phyloP scores from a whole-genome alignment of 2,329 filamentous ascomycete species.

The Bisporella sp. region DNA sequence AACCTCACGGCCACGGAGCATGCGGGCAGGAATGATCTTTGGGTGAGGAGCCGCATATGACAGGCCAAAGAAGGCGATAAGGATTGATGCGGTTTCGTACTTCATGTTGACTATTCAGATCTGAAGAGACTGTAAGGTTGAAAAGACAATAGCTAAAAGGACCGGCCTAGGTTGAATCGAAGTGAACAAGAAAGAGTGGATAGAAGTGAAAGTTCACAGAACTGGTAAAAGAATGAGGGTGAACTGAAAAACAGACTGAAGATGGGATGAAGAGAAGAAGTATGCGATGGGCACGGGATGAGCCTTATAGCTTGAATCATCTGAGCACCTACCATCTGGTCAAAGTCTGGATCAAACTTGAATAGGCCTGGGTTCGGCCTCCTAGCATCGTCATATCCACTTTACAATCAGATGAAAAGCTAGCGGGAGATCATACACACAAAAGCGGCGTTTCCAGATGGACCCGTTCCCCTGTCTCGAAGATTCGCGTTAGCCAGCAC shows the following conservation, averaged over 20 bases:
- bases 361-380: too few species aligned
- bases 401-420: too few species aligned
- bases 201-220: constrained; percentile 27
- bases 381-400: too few species aligned
- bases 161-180: constrained; percentile 20
- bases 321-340: background rate
- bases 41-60: constrained; percentile 22
- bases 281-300: constrained; percentile 5
- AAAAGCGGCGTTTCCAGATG: too few species aligned
- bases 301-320: constrained; percentile 20
- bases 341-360: constrained; percentile 14
- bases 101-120: constrained; percentile 24
- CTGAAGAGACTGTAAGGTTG: constrained; percentile 8
- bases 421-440: too few species aligned
- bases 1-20: constrained; percentile 38
- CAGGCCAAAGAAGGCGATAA: constrained; percentile 25
- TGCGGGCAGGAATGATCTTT: constrained; percentile 21
- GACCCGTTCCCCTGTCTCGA: too few species aligned
- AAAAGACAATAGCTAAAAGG: constrained; percentile 19
- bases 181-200: constrained; percentile 22
- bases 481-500: too few species aligned
- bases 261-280: constrained; percentile 19
- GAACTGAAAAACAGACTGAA: constrained; percentile 21
- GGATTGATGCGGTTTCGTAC: constrained; percentile 23
- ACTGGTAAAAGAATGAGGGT: constrained; percentile 22